Conservation (phyloP, 2,329 filamentous ascomycete species). For the Paraphoma sp. region DNA sequence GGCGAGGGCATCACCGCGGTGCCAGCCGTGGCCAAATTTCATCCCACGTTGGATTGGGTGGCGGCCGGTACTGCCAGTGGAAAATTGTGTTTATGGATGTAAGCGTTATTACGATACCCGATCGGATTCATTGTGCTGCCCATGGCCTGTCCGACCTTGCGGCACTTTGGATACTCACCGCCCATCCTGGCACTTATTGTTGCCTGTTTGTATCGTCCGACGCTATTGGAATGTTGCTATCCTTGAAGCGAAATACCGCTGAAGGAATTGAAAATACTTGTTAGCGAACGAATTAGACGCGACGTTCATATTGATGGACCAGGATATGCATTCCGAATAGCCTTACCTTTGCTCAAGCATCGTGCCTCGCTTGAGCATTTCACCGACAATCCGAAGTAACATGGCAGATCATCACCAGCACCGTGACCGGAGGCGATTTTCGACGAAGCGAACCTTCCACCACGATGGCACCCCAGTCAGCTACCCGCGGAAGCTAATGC, state of each 20-base stretch:
- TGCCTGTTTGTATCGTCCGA: neutral
- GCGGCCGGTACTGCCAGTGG: slow-evolving; percentile 90
- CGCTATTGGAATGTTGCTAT: neutral
- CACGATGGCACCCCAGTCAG: neutral
- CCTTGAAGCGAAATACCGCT: neutral
- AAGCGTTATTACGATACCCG: slow-evolving; percentile 7
- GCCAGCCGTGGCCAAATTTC: slow-evolving; percentile 89
- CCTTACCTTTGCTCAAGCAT: neutral
- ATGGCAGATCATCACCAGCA: too few relatives aligned
- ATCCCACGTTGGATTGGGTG: slow-evolving; percentile 88
- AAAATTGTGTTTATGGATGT: slow-evolving; percentile 92
- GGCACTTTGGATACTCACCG: slow-evolving; percentile 8
- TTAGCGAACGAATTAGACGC: neutral
- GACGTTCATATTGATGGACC: slow-evolving; percentile 1
- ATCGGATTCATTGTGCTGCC: neutral
- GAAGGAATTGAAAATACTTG: neutral
- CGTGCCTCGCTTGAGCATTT: too few relatives aligned
- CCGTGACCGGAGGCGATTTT: too few relatives aligned
- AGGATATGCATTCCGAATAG: neutral
- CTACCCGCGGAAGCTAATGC: neutral
- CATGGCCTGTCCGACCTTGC: neutral
- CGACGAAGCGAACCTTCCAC: too few relatives aligned
- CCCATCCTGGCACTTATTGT: slow-evolving; percentile 1
- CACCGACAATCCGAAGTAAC: too few relatives aligned
- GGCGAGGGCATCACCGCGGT: slow-evolving; percentile 94